Evolutionary conservation across 2,329 filamentous ascomycete genomes (phyloP).

Genomic region (Sordariomycetes sp.): DNA sequence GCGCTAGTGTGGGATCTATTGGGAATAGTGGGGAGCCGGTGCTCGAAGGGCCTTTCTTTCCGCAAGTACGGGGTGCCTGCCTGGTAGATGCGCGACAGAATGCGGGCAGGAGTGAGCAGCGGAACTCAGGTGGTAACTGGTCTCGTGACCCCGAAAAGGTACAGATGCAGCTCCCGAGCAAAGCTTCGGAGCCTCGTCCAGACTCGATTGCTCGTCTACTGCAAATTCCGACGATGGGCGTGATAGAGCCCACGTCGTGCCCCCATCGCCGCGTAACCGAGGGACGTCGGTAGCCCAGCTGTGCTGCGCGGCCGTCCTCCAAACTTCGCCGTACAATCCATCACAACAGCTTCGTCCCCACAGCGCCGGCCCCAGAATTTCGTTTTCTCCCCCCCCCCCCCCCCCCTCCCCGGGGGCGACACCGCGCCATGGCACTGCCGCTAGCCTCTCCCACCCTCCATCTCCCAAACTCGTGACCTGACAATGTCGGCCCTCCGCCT

Average conservation of each 20-base stretch:
- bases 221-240: too few relatives aligned
- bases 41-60: background rate
- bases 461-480: background rate
- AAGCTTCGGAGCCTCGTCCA: too few relatives aligned
- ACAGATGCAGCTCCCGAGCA: too few relatives aligned
- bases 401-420: slow-evolving; percentile 5
- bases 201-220: too few relatives aligned
- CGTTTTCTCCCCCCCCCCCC: slow-evolving; percentile 9
- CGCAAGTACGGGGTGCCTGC: too few relatives aligned
- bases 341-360: slow-evolving; percentile 20
- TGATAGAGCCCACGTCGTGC: too few relatives aligned
- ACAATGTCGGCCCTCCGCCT: slow-evolving; percentile 4
- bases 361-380: slow-evolving; percentile 15
- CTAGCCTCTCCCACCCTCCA: background rate
- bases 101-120: too few relatives aligned
- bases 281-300: too few relatives aligned
- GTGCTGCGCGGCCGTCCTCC: slow-evolving; percentile 16
- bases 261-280: too few relatives aligned
- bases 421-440: background rate
- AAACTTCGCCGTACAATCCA: slow-evolving; percentile 34
- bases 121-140: too few relatives aligned
- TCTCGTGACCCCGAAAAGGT: too few relatives aligned
- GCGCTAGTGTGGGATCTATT: background rate
- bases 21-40: background rate
- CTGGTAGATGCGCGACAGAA: too few relatives aligned